A percentile compares a stretch with the other conserved stretches of the same genome.
Evolutionary conservation across 805 yeast genomes (phyloP).

Genomic region (Candida sanyiensis): DNA sequence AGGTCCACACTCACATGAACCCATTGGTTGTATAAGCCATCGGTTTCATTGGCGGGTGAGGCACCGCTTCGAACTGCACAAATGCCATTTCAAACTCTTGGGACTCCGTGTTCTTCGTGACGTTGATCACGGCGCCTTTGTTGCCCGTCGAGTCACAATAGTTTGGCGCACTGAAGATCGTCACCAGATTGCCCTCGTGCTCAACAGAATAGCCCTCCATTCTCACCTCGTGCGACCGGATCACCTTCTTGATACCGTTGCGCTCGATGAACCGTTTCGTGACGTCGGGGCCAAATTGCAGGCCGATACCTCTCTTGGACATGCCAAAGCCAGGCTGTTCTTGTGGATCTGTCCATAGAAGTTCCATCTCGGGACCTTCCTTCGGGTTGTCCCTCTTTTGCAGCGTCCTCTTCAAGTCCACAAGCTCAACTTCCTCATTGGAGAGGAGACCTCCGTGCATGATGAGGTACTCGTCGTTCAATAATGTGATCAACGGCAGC

Average conservation of each 20-base stretch:
- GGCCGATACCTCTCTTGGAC: constrained; percentile 90
- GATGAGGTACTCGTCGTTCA: constrained; percentile 73
- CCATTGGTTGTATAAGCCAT: constrained; percentile 74
- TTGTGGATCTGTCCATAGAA: constrained; percentile 97
- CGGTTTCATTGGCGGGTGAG: constrained; percentile 88
- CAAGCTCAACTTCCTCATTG: constrained; percentile 60
- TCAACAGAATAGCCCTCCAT: constrained; percentile 86
- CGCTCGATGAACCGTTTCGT: constrained; percentile 69
- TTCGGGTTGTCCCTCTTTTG: constrained; percentile 84
- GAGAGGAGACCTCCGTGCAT: constrained; percentile 97
- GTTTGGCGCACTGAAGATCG: constrained; percentile 98
- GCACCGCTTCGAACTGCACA: constrained; percentile 69
- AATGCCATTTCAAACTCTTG: constrained; percentile 40
- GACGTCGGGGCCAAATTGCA: constrained; percentile 95
- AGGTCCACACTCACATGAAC: not conserved
- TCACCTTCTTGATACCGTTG: constrained; percentile 71
- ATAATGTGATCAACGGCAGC: constrained; percentile 78
- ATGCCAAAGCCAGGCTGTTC: constrained; percentile 69
- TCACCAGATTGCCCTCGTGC: constrained; percentile 78
- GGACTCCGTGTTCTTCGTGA: constrained; percentile 32
- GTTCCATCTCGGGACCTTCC: constrained; percentile 92
- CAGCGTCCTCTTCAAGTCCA: constrained; percentile 67
- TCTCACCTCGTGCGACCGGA: constrained; percentile 94
- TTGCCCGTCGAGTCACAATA: constrained; percentile 93
- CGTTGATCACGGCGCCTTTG: constrained; percentile 81